Percentiles rank a stretch among this genome's conserved stretches.
These are phyloP conservation scores for Knufia fluminis DNA, from an alignment of 2,329 filamentous ascomycete genomes.

Conservation along the genomic window DNA sequence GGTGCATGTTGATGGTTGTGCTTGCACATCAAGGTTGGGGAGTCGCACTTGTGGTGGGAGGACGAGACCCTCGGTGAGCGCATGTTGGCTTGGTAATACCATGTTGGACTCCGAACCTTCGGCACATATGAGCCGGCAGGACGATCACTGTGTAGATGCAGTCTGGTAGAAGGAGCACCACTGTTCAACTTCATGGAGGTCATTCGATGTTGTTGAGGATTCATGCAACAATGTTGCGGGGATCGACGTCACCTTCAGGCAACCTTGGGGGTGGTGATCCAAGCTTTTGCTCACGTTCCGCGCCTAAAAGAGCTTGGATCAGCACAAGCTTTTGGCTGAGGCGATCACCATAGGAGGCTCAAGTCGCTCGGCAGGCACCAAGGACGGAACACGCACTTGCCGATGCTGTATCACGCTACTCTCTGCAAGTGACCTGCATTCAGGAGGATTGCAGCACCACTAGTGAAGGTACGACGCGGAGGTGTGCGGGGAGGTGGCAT, in stretches of 20 bases:
- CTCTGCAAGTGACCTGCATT: too few species aligned
- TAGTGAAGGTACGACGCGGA: too few species aligned
- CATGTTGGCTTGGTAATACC: not conserved
- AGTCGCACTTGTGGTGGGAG: not conserved
- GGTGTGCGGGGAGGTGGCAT: too few species aligned
- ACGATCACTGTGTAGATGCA: not conserved
- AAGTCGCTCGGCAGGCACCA: too few species aligned
- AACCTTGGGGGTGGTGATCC: not conserved
- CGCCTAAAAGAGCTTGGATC: slow-evolving; percentile 1
- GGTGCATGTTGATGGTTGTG: not conserved
- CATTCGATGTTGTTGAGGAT: too few species aligned
- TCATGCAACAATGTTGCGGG: not conserved
- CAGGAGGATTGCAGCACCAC: too few species aligned
- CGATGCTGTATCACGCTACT: too few species aligned
- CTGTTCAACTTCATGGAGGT: too few species aligned
- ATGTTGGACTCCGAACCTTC: not conserved
- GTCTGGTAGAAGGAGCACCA: too few species aligned
- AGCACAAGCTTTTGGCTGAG: not conserved
- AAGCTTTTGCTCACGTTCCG: not conserved
- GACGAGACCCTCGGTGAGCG: not conserved
- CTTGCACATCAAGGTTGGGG: not conserved
- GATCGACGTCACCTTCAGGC: not conserved
- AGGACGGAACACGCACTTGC: too few species aligned
- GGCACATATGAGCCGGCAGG: not conserved
- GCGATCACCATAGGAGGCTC: not conserved